phyloP scores from a whole-genome alignment of 306 rosid genomes.

The Cotoneaster glaucophyllus region DNA sequence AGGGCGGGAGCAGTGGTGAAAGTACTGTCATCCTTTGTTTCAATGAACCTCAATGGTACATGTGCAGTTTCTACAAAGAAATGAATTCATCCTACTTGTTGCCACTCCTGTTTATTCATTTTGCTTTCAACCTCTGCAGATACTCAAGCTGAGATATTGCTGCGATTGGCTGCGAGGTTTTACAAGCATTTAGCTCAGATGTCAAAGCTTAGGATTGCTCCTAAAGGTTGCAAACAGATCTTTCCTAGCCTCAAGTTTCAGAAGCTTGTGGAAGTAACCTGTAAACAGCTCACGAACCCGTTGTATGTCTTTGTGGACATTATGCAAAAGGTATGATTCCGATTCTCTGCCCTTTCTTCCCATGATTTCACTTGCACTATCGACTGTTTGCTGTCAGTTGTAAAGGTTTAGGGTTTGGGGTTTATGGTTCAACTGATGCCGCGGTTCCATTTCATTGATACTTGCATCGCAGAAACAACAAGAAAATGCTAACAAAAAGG shows the following conservation, averaged over 20 bases:
- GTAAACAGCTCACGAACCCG: constrained; percentile 36
- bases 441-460: not conserved
- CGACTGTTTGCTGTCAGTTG: not conserved
- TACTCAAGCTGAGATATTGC: constrained; percentile 28
- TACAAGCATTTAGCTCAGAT: constrained; percentile 37
- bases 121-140: constrained; percentile 16
- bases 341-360: not conserved
- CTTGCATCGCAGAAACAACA: constrained; percentile 24
- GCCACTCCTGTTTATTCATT: not conserved
- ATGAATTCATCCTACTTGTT: not conserved
- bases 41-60: constrained; percentile 29
- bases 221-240: constrained; percentile 35
- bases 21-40: constrained; percentile 28
- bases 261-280: constrained; percentile 38
- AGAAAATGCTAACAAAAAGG: constrained; percentile 19
- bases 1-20: constrained; percentile 33
- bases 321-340: constrained; percentile 24
- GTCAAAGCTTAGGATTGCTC: constrained; percentile 35
- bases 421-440: not conserved
- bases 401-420: too few species aligned
- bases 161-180: constrained; percentile 26
- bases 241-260: constrained; percentile 29
- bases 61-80: not conserved
- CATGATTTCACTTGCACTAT: not conserved
- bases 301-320: constrained; percentile 21